These are phyloP conservation scores for Aquilaria sinensis DNA, from an alignment of 345 rosid genomes.

Conservation along the genomic window DNA sequence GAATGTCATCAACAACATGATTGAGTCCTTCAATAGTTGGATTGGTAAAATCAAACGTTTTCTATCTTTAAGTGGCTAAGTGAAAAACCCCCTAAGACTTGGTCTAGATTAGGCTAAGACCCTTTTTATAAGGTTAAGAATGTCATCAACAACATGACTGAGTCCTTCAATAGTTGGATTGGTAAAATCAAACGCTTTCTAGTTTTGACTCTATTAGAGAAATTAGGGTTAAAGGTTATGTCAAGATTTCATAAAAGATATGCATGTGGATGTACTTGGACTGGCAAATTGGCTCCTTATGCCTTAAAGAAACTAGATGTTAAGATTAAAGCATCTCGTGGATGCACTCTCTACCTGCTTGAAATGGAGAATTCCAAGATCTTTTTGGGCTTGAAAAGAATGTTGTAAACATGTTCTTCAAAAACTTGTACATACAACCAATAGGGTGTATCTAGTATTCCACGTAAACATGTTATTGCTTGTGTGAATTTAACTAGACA, in stretches of 20 bases:
- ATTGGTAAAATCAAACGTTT: not conserved
- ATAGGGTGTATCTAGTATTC: not conserved
- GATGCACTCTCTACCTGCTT: not conserved
- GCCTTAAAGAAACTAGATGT: not conserved
- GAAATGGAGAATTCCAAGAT: not conserved
- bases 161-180: not conserved
- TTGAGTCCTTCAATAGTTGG: not conserved
- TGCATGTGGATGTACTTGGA: not conserved
- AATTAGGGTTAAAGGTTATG: not conserved
- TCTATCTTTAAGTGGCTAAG: not conserved
- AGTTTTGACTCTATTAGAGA: not conserved
- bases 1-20: not conserved
- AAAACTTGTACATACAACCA: not conserved
- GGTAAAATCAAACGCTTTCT: not conserved
- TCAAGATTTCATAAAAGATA: not conserved
- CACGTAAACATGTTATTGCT: not conserved
- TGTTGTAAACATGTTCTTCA: not conserved
- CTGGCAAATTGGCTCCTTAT: rapidly evolving
- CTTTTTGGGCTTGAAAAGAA: not conserved
- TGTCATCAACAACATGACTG: not conserved
- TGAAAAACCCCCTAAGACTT: not conserved
- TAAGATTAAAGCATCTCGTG: no score
- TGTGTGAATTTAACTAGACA: not conserved
- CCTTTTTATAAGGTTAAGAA: not conserved
- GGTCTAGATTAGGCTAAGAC: not conserved